Evolutionary conservation across 768 basidiomycete species (phyloP).

Genomic region (Pleurotus giganteus): DNA sequence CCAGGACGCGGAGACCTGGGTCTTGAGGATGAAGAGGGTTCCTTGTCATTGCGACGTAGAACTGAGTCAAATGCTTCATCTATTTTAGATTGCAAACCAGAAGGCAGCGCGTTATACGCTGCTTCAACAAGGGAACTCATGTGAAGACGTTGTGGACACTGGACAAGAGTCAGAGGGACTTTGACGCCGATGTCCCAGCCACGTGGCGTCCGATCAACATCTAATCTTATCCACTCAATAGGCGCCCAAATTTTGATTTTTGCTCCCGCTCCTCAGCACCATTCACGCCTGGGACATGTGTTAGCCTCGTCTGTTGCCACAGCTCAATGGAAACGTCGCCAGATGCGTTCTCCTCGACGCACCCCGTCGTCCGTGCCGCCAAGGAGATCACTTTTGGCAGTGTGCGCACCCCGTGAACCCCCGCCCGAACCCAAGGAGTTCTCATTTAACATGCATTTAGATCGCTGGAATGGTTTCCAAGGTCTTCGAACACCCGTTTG

Average conservation of each 20-base stretch:
- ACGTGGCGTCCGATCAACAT: no score
- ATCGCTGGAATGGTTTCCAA: conserved; percentile 83
- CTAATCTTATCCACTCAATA: no score
- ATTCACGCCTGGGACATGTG: neutral
- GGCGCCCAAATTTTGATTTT: no score
- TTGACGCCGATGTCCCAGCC: no score
- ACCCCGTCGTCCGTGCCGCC: conserved; percentile 31
- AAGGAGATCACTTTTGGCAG: conserved; percentile 51
- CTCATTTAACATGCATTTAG: conserved; percentile 30
- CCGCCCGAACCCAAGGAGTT: neutral
- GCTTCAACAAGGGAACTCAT: conserved; percentile 9
- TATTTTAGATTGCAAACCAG: conserved; percentile 7
- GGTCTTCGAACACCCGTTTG: conserved; percentile 90
- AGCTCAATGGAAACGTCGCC: conserved; percentile 5
- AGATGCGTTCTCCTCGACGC: conserved; percentile 1
- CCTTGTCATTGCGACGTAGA: neutral
- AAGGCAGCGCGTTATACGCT: conserved; percentile 8
- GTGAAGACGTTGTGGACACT: no score
- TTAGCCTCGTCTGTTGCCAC: neutral
- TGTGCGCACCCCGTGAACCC: conserved; percentile 27
- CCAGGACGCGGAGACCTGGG: conserved; percentile 12
- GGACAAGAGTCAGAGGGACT: no score
- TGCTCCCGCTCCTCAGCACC: no score
- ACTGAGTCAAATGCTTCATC: conserved; percentile 11
- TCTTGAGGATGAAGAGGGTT: conserved; percentile 10